These are phyloP conservation scores for Solanum habrochaites DNA, from an alignment of 257 asterid genomes.

Conservation along the genomic window DNA sequence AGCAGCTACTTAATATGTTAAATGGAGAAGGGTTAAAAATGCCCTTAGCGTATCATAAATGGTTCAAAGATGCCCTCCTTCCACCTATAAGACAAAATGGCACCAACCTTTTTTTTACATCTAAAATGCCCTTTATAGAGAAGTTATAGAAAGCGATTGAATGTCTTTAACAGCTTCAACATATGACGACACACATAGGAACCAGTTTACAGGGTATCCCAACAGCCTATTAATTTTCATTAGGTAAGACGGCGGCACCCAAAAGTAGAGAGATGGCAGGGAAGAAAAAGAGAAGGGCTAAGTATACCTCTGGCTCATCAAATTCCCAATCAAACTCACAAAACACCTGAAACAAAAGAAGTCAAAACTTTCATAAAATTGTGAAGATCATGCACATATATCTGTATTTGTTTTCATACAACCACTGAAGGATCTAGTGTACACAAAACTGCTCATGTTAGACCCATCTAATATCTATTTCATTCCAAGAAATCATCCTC, in stretches of 20 bases:
- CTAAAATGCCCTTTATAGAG: neutral
- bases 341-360: constrained; percentile 44
- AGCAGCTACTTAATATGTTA: neutral
- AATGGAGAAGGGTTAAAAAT: neutral
- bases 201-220: neutral
- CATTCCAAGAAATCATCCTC: neutral
- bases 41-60: neutral
- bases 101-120: neutral
- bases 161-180: neutral
- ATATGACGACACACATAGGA: neutral
- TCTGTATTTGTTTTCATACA: neutral
- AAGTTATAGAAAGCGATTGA: neutral
- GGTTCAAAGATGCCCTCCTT: neutral
- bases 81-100: neutral
- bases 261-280: neutral
- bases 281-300: neutral
- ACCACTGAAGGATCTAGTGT: neutral
- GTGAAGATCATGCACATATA: neutral
- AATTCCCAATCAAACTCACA: constrained; percentile 91
- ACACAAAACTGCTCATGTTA: neutral
- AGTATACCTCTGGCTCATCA: constrained; percentile 74
- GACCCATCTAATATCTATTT: neutral
- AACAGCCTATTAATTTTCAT: neutral
- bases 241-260: neutral
- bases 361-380: neutral